These are phyloP conservation scores for Boletus smithii DNA, from an alignment of 1,284 basidiomycete genomes.

Conservation along the genomic window DNA sequence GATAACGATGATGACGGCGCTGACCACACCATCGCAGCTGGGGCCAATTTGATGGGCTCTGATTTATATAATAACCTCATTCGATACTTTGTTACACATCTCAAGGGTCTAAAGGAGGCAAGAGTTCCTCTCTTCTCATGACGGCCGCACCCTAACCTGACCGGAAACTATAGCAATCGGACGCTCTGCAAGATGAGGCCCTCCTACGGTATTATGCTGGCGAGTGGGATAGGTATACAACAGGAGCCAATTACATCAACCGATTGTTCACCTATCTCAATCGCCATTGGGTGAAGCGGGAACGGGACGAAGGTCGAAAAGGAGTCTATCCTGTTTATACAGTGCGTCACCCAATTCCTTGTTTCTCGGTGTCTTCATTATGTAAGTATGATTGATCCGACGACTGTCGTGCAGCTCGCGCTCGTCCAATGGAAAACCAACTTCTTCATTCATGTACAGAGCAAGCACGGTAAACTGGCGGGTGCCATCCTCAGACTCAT, in stretches of 20 bases:
- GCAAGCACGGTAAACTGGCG: conserved; percentile 77
- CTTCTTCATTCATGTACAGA: conserved; percentile 88
- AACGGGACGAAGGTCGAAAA: conserved; percentile 96
- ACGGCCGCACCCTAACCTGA: conserved; percentile 2
- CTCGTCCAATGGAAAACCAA: conserved; percentile 94
- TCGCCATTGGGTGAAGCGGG: conserved; percentile 98
- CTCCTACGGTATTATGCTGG: conserved; percentile 88
- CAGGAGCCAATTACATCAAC: conserved; percentile 94
- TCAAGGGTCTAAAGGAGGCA: conserved; percentile 64
- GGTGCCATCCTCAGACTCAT: conserved; percentile 87
- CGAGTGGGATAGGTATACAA: conserved; percentile 97
- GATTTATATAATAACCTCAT: conserved; percentile 92
- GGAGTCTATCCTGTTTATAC: conserved; percentile 96
- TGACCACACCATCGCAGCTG: conserved; percentile 49
- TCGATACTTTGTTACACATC: conserved; percentile 79
- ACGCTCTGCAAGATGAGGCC: conserved; percentile 80
- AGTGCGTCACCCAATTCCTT: conserved; percentile 48
- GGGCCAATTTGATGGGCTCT: conserved; percentile 92
- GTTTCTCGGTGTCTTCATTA: background rate
- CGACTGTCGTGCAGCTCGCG: conserved; percentile 61
- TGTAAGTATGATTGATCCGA: conserved; percentile 9
- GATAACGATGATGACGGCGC: conserved; percentile 22
- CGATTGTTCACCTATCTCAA: conserved; percentile 96
- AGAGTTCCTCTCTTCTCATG: conserved; percentile 34
- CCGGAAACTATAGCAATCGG: conserved; percentile 57